Evolutionary conservation across 2,329 filamentous ascomycete genomes (phyloP).

Genomic region (Moelleriella libera): DNA sequence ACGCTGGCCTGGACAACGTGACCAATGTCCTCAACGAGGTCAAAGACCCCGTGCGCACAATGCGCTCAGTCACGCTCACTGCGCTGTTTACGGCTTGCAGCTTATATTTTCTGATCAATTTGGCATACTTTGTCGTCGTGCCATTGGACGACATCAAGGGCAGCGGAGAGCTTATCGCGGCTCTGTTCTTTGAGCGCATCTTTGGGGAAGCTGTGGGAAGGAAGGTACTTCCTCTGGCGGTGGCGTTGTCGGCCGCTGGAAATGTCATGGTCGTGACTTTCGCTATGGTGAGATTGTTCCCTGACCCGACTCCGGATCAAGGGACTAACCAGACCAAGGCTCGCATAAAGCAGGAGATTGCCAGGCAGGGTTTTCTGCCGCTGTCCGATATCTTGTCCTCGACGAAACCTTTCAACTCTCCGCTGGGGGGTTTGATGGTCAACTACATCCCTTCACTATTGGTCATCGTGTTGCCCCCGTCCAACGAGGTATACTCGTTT

Average conservation of each 20-base stretch:
- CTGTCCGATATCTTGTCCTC: constrained; percentile 47
- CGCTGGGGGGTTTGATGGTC: constrained; percentile 52
- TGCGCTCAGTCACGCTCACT: constrained; percentile 16
- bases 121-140: constrained; percentile 27
- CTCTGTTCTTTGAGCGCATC: constrained; percentile 49
- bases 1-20: constrained; percentile 50
- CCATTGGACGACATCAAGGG: constrained; percentile 52
- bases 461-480: constrained; percentile 51
- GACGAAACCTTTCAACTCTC: constrained; percentile 51
- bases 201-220: constrained; percentile 47
- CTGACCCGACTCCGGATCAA: not conserved
- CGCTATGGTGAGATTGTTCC: constrained; percentile 34
- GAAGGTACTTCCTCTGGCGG: constrained; percentile 44
- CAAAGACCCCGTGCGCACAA: constrained; percentile 2
- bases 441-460: constrained; percentile 56
- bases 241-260: constrained; percentile 52
- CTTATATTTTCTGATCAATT: constrained; percentile 14
- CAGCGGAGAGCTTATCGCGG: constrained; percentile 54
- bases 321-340: constrained; percentile 26
- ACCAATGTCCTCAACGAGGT: constrained; percentile 31
- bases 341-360: constrained; percentile 58
- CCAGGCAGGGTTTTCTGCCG: constrained; percentile 56
- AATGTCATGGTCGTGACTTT: constrained; percentile 66
- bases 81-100: constrained; percentile 47
- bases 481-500: constrained; percentile 54